Base-by-base conservation (phyloP, 1,284 basidiomycete genomes). In the Peniophora sp. region DNA sequence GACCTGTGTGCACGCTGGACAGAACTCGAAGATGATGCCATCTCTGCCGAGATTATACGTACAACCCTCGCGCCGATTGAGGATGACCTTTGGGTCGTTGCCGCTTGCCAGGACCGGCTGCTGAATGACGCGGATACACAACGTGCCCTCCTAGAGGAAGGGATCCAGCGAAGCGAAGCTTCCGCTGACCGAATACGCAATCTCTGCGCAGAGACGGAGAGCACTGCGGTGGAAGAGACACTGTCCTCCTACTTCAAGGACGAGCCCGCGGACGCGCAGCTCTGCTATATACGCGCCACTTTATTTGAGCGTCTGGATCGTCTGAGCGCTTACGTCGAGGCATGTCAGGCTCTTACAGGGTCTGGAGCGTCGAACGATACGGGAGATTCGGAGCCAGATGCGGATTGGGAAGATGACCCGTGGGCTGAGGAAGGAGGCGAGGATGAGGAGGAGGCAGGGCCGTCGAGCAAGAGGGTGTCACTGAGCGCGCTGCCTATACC, bases 371-470 rank as follows among this genome's bases (percentile, higher is more conserved):
- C 8, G 38, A 58, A 59, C 47, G 61, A 52, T 3, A 64, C 69
- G 34, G 12, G 5, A 12, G 12, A 12, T 12, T 5, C 27, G 27
- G 27, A 32, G 5, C 27, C 27, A 6, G 79, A 81, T 50, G 73
- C 68, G 35, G 83, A 82, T 58, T 86, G 82, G 82, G 81, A 84
- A 58, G 89, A 92, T 59, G 89, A 93, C 65, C 89, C 90, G 10
- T 93, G 89, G 89, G 38, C n/a, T 20, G 38, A 41, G 38, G 80
- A 84, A 9, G 63, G 65, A 35, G 63, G 61, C 24, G 63, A 53
- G 51, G 65, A 52, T 14, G 52, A 55, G 17, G 34, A 53, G 3
- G 50, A 49, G 47, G 50, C 49, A 45, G 36, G 45, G 19, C 38
- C 38, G 45, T 32, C 27, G 27, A 32, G 27, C 27, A 46, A 35